phyloP scores from a whole-genome alignment of 2,329 filamentous ascomycete genomes.

The Aschersonia sp. region DNA sequence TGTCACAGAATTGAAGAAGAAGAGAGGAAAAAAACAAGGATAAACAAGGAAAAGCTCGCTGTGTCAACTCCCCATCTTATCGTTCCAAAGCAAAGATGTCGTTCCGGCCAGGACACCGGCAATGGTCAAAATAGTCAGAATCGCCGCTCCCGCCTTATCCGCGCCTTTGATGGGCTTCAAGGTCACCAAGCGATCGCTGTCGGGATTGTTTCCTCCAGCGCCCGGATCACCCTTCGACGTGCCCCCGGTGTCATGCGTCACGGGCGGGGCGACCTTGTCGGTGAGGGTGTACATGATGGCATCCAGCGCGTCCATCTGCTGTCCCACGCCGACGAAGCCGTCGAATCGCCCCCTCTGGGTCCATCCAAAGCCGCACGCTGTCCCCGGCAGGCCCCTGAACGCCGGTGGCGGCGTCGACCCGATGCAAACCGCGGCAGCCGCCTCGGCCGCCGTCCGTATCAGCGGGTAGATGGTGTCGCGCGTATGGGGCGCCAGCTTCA shows the following conservation, averaged over 20 bases:
- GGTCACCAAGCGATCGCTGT: slow-evolving; percentile 15
- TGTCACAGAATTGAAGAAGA: no score
- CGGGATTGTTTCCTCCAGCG: slow-evolving; percentile 22
- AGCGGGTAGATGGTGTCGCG: slow-evolving; percentile 27
- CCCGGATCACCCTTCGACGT: slow-evolving; percentile 20
- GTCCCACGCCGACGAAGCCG: slow-evolving; percentile 35
- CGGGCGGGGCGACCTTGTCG: slow-evolving; percentile 17
- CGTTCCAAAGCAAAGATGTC: neutral
- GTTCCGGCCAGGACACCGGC: neutral
- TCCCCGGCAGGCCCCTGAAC: slow-evolving; percentile 16
- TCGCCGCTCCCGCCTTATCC: slow-evolving; percentile 41
- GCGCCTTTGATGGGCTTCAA: slow-evolving; percentile 26
- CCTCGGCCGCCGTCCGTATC: slow-evolving; percentile 30
- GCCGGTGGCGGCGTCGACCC: slow-evolving; percentile 15
- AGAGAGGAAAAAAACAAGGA: no score
- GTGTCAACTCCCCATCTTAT: neutral
- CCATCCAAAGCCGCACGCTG: slow-evolving; percentile 37
- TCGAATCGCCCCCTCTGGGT: slow-evolving; percentile 25
- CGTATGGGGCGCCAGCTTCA: slow-evolving; percentile 34
- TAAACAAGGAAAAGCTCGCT: no score
- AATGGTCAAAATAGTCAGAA: slow-evolving; percentile 36
- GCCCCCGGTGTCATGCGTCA: slow-evolving; percentile 31
- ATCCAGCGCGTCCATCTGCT: slow-evolving; percentile 39
- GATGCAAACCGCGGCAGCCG: slow-evolving; percentile 33
- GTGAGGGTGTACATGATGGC: slow-evolving; percentile 36